These are phyloP conservation scores for Metroxylon sagu DNA, from an alignment of 176 grass and related monocot species.

Conservation along the genomic window DNA sequence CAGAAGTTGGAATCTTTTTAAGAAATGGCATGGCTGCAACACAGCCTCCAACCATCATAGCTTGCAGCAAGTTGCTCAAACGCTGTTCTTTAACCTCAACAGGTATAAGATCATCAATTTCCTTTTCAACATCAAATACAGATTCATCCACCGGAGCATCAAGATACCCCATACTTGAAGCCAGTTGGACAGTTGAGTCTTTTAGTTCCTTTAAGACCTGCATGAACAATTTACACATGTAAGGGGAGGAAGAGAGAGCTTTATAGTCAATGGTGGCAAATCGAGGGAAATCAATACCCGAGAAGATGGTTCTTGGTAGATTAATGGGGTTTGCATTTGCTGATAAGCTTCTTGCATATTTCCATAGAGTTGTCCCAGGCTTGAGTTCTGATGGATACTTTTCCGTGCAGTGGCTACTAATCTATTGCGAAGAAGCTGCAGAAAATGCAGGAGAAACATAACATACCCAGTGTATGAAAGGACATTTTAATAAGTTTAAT, in stretches of 20 bases:
- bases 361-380: slow-evolving; percentile 79
- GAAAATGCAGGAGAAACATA: slow-evolving; percentile 5
- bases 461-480: too few species aligned
- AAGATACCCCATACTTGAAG: slow-evolving; percentile 77
- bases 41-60: slow-evolving; percentile 62
- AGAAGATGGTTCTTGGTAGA: slow-evolving; percentile 43
- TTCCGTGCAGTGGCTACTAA: slow-evolving; percentile 56
- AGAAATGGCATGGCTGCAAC: slow-evolving; percentile 87
- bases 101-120: slow-evolving; percentile 89
- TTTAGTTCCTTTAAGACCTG: slow-evolving; percentile 80
- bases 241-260: too few species aligned
- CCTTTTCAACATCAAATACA: slow-evolving; percentile 82
- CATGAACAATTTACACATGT: neutral
- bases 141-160: slow-evolving; percentile 82
- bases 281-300: slow-evolving; percentile 20
- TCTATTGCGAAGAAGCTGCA: slow-evolving; percentile 69
- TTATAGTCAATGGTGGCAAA: too few species aligned
- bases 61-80: slow-evolving; percentile 78
- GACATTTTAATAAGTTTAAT: too few species aligned
- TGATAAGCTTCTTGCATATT: slow-evolving; percentile 84
- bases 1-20: slow-evolving; percentile 90
- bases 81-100: slow-evolving; percentile 96
- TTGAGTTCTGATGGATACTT: slow-evolving; percentile 73
- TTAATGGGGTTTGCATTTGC: slow-evolving; percentile 87
- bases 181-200: slow-evolving; percentile 76